phyloP scores from a whole-genome alignment of 2,329 filamentous ascomycete species.

The Coleophoma cylindrospora region DNA sequence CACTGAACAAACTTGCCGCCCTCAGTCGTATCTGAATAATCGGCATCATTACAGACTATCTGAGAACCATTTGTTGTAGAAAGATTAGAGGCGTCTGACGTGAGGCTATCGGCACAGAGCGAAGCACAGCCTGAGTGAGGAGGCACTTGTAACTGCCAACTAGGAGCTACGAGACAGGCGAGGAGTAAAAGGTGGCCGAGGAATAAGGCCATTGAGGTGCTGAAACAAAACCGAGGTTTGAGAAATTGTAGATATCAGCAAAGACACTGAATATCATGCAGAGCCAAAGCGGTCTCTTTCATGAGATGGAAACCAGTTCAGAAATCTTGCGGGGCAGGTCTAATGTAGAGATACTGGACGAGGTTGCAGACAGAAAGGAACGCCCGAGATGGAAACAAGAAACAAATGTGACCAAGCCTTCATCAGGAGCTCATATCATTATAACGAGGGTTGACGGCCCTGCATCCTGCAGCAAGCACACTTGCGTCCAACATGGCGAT shows the following conservation, averaged over 20 bases:
- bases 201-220: background rate
- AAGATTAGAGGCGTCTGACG: slow-evolving; percentile 25
- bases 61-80: slow-evolving; percentile 41
- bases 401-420: too few relatives aligned
- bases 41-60: slow-evolving; percentile 28
- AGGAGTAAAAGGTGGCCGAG: background rate
- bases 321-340: background rate
- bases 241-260: background rate
- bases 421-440: too few relatives aligned
- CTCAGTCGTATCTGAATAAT: slow-evolving; percentile 14
- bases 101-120: slow-evolving; percentile 36
- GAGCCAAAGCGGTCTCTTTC: background rate
- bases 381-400: too few relatives aligned
- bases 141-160: slow-evolving; percentile 37
- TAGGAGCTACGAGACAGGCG: background rate
- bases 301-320: background rate
- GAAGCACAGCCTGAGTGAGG: slow-evolving; percentile 46
- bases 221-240: background rate
- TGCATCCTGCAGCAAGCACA: background rate
- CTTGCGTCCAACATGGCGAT: background rate
- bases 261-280: background rate
- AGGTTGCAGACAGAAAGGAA: too few relatives aligned
- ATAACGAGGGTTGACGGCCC: too few relatives aligned
- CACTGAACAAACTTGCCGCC: slow-evolving; percentile 22
- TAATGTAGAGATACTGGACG: background rate